Percentiles rank a stretch among this genome's conserved stretches.
phyloP scores from a whole-genome alignment of 1,139 yeast species.

The Taphrina pruni region DNA sequence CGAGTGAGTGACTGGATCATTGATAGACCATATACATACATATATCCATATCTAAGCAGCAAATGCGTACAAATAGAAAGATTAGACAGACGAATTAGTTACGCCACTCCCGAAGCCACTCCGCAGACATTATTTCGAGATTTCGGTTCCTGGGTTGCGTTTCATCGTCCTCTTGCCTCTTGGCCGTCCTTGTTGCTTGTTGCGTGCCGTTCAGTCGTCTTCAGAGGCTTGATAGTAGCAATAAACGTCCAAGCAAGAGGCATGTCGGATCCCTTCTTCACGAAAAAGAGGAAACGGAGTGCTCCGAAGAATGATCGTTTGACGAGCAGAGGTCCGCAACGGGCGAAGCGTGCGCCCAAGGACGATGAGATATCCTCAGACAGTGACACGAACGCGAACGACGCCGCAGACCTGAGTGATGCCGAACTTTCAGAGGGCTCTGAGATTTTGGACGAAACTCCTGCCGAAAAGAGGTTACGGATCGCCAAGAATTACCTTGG shows the following conservation, averaged over 20 bases:
- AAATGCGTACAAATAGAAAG: too few relatives aligned
- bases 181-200: neutral
- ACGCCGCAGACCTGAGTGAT: conserved; percentile 48
- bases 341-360: conserved; percentile 35
- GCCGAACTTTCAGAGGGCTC: conserved; percentile 59
- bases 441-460: conserved; percentile 74
- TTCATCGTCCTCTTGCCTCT: neutral
- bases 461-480: conserved; percentile 92
- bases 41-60: too few relatives aligned
- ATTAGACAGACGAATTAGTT: neutral
- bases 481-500: conserved; percentile 91
- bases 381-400: conserved; percentile 41
- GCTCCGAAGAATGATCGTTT: conserved; percentile 31
- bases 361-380: conserved; percentile 32
- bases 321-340: conserved; percentile 37
- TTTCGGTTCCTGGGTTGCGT: conserved; percentile 2
- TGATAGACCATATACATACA: too few relatives aligned
- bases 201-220: neutral
- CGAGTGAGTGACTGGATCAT: too few relatives aligned
- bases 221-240: neutral
- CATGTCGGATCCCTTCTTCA: conserved; percentile 47
- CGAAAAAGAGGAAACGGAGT: conserved; percentile 45
- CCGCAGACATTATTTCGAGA: neutral
- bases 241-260: conserved; percentile 33
- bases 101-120: conserved; percentile 20